Evolutionary conservation across 352 stramenopile species (phyloP).

Genomic region (Pythium chondricola): DNA sequence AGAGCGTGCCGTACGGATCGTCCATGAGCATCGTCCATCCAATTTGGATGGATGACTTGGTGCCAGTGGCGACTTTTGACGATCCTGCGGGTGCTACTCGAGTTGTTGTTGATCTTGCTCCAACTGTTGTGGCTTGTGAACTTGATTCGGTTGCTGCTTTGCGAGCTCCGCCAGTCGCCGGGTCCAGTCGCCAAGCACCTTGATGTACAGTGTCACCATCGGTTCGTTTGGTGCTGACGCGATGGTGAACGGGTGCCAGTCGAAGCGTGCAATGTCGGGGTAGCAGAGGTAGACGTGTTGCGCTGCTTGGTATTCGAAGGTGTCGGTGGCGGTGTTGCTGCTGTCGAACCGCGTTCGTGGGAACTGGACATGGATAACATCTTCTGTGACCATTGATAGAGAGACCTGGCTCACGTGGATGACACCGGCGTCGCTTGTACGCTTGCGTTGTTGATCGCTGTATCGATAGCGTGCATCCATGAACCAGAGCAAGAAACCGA

Average conservation of each 20-base stretch:
- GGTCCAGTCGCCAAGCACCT: slow-evolving; percentile 58
- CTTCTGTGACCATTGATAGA: slow-evolving; percentile 5
- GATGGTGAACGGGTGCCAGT: slow-evolving; percentile 90
- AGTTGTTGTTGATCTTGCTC: no score
- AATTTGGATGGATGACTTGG: slow-evolving; percentile 4
- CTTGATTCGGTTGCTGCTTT: no score
- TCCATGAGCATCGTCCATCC: slow-evolving; percentile 40
- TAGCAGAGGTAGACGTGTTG: slow-evolving; percentile 83
- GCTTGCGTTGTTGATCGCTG: slow-evolving; percentile 19
- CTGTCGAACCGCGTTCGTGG: slow-evolving; percentile 28
- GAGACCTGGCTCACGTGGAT: slow-evolving; percentile 8
- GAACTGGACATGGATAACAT: slow-evolving; percentile 45
- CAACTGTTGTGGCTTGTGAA: no score
- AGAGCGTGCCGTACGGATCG: slow-evolving; percentile 37
- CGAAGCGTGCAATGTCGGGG: slow-evolving; percentile 42
- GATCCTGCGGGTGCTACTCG: no score
- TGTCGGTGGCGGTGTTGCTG: slow-evolving; percentile 9
- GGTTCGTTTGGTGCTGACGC: slow-evolving; percentile 63
- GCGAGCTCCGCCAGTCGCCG: slow-evolving; percentile 38
- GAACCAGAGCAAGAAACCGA: slow-evolving; percentile 27
- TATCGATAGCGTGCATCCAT: slow-evolving; percentile 37
- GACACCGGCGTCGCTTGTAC: slow-evolving; percentile 13
- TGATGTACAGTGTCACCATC: slow-evolving; percentile 66
- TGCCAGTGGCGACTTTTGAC: slow-evolving; percentile 13
- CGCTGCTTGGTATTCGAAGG: slow-evolving; percentile 32